Evolutionary conservation across 2,329 filamentous ascomycete genomes (phyloP).

Genomic region (Laburnicola sp.): DNA sequence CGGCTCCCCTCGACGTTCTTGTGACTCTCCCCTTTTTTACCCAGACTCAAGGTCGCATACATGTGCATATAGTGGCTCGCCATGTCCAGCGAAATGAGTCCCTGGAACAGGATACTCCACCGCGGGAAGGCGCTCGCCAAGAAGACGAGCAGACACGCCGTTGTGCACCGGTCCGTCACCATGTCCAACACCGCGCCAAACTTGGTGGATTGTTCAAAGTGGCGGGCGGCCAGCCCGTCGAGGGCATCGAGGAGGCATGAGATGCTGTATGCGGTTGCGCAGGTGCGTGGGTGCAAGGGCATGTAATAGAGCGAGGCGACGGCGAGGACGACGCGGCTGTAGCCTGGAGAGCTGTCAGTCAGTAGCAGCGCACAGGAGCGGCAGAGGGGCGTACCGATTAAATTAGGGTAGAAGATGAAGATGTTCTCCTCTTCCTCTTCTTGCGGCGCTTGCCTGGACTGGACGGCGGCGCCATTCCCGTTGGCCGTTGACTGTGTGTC

Average conservation of each 20-base stretch:
- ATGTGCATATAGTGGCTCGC: constrained; percentile 99
- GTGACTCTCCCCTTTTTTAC: constrained; percentile 76
- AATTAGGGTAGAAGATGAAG: constrained; percentile 57
- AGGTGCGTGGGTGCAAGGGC: constrained; percentile 96
- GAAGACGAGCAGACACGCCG: constrained; percentile 91
- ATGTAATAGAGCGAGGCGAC: constrained; percentile 97
- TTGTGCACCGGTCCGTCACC: constrained; percentile 98
- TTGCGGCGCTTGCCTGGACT: constrained; percentile 13
- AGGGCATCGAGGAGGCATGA: constrained; percentile 95
- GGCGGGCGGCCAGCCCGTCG: constrained; percentile 88
- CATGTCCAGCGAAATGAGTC: constrained; percentile 86
- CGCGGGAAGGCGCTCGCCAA: constrained; percentile 91
- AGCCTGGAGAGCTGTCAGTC: constrained; percentile 43
- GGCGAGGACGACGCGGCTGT: constrained; percentile 61
- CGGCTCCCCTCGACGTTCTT: constrained; percentile 89
- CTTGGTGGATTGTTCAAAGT: constrained; percentile 86
- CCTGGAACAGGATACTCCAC: constrained; percentile 93
- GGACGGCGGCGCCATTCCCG: constrained; percentile 31
- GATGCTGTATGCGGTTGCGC: constrained; percentile 85
- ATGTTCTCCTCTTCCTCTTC: constrained; percentile 55
- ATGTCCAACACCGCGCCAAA: constrained; percentile 98
- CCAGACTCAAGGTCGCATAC: constrained; percentile 92
- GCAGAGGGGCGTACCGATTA: constrained; percentile 49
- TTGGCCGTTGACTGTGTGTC: constrained; percentile 23
- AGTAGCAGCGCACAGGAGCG: constrained; percentile 8